Conservation (phyloP, 2,329 filamentous ascomycete genomes). For the Phialophora tarda region DNA sequence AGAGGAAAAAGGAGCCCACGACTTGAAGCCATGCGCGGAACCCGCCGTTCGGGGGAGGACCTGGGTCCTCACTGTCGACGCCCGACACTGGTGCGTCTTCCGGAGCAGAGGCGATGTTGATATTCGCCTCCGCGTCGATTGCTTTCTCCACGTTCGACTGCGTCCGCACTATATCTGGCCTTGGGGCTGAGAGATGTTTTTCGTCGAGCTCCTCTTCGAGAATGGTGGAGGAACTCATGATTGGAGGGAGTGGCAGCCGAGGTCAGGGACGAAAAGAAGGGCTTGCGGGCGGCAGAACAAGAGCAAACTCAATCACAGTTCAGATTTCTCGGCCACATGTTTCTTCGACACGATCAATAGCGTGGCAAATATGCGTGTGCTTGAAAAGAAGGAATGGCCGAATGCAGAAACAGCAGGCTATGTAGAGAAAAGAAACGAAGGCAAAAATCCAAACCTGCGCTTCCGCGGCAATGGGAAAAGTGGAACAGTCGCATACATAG, state of each 20-base stretch:
- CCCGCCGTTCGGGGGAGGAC: constrained; percentile 43
- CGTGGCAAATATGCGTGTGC: constrained; percentile 3
- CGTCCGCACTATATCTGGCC: constrained; percentile 15
- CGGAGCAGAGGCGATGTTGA: constrained; percentile 8
- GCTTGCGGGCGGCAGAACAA: neutral
- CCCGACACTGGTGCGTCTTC: constrained; percentile 12
- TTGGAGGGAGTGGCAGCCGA: neutral
- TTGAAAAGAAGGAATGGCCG: neutral
- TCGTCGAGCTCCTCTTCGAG: constrained; percentile 23
- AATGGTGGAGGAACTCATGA: constrained; percentile 32
- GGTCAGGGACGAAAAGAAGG: neutral
- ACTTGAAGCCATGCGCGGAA: constrained; percentile 46
- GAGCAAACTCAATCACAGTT: neutral
- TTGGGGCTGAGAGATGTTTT: constrained; percentile 6
- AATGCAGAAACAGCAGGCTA: constrained; percentile 1
- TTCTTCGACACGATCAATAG: neutral
- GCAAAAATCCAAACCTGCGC: neutral
- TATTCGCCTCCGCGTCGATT: constrained; percentile 33
- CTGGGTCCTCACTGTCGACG: constrained; percentile 21
- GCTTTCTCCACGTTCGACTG: constrained; percentile 29
- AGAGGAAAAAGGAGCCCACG: constrained; percentile 42
- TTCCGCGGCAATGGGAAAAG: constrained; percentile 11
- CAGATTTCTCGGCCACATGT: neutral
- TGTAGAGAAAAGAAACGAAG: neutral
- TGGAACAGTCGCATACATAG: constrained; percentile 3